Base-by-base conservation (phyloP, 345 rosid species). In the Eucalyptus lansdowneana region DNA sequence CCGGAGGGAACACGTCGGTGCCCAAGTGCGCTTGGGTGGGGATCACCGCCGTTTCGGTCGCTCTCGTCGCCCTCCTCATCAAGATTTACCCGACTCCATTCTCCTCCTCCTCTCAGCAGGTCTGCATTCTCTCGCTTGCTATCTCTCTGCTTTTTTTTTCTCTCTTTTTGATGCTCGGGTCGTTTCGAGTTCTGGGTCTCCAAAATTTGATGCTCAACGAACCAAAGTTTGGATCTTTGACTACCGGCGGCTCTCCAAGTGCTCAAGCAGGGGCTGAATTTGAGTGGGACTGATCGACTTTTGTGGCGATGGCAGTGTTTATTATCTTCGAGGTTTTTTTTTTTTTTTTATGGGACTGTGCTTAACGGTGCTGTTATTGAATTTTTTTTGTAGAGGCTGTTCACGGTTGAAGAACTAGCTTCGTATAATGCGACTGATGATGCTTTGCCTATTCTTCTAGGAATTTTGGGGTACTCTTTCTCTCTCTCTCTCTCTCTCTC, bases 391-490 rank as follows among this genome's bases (percentile, higher is more conserved):
- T 89, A 96, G 96, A 97, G 94, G 90, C 90, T 98, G 87, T 97
- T 95, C 89, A 92, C 93, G 89, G 92, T 88, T 90, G 96, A 96
- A 91, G 96, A 95, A 91, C 94, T 98, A 91, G 92, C 96, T 37
- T 87, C 93, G 92, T 92, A 95, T 91, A 98, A 98, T 89, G 98
- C 98, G 90, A 98, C 97, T 86, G 97, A 95, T 91, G 96, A 92
- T 14, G 86, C 94, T 10, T 88, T 95, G 44, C 98, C 98, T 54
- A 95, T 98, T 56, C 95, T 96, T 47, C 90, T 97, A 81, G 99
- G 97, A 90, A 97, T 96, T 91, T 95, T 98, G 83, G 99, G 99
- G 99, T 96, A 92, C 50, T 72, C 87, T 49, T 44, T 88, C 56
- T 72, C 31, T 60, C 60, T 88, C 89, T 88, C 89, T n/a, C 37